Evolutionary conservation across 441 rosid species (phyloP).

Genomic region (Mallotus japonicus): DNA sequence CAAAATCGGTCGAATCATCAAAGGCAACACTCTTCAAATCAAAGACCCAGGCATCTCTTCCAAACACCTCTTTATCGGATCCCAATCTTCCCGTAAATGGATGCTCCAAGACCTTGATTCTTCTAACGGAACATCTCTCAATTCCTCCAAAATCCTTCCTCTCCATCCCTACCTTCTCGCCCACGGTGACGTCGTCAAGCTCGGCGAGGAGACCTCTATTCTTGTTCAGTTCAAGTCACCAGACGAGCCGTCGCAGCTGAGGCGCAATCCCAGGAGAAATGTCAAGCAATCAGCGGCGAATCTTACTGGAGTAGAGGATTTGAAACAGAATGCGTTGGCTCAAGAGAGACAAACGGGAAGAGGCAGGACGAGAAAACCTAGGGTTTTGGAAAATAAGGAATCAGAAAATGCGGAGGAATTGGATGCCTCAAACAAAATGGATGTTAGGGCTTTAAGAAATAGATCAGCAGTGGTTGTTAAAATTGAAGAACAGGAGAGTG

Average conservation of each 20-base stretch:
- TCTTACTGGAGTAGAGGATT: not conserved
- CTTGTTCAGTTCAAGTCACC: constrained; percentile 28
- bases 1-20: constrained; percentile 60
- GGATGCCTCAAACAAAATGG: not conserved
- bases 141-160: constrained; percentile 35
- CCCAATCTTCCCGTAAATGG: constrained; percentile 51
- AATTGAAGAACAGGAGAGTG: not conserved
- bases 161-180: constrained; percentile 21
- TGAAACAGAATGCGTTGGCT: not conserved
- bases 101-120: constrained; percentile 61
- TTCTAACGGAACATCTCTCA: constrained; percentile 71
- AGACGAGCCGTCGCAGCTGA: constrained; percentile 22
- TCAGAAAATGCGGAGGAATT: not conserved
- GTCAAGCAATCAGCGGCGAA: constrained; percentile 12
- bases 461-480: not conserved
- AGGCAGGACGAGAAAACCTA: constrained; percentile 31
- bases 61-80: constrained; percentile 54
- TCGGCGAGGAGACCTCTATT: constrained; percentile 59
- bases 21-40: constrained; percentile 63
- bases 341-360: constrained; percentile 17
- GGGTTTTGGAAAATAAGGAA: constrained; percentile 15
- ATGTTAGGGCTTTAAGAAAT: constrained; percentile 26
- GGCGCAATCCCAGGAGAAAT: constrained; percentile 37
- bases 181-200: constrained; percentile 51
- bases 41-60: constrained; percentile 77